Percentiles rank a stretch among this genome's conserved stretches.
Evolutionary conservation across 73 alveolate species (phyloP).

Genomic region (Symbiodinium pilosum): DNA sequence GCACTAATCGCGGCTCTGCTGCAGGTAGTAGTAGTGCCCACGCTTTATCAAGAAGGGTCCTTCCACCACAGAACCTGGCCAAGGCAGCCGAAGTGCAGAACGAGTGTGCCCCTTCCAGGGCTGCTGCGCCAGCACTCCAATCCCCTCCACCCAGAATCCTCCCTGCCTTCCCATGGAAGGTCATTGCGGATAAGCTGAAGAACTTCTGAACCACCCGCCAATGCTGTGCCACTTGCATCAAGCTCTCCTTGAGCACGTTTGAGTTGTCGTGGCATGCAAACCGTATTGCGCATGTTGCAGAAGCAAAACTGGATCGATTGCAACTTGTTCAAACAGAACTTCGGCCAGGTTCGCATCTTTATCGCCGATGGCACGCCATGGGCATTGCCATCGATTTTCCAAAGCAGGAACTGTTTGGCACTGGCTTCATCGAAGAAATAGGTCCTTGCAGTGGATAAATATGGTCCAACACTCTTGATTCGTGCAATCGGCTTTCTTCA

Average conservation of each 20-base stretch:
- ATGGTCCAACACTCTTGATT: no score
- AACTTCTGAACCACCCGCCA: neutral
- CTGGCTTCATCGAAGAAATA: conserved; percentile 21
- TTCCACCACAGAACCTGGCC: conserved; percentile 58
- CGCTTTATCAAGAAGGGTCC: conserved; percentile 43
- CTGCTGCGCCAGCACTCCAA: no score
- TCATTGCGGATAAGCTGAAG: neutral
- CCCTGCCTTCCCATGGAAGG: neutral
- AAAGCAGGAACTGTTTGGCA: conserved; percentile 56
- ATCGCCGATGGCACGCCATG: conserved; percentile 51
- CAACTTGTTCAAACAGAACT: no score
- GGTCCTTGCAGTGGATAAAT: no score
- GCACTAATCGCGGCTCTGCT: neutral
- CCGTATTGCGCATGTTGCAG: no score
- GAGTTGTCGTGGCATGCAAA: no score
- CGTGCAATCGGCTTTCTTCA: no score
- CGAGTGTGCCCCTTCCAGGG: neutral
- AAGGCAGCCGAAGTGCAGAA: neutral
- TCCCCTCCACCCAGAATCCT: neutral
- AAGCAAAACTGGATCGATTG: no score
- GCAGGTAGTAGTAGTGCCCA: conserved; percentile 32
- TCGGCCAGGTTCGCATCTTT: conserved; percentile 17
- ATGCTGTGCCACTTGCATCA: neutral
- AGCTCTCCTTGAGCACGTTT: conserved; percentile 30
- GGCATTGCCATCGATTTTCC: conserved; percentile 79